phyloP scores from a whole-genome alignment of 352 stramenopile species.

The Phytopythium vexans region DNA sequence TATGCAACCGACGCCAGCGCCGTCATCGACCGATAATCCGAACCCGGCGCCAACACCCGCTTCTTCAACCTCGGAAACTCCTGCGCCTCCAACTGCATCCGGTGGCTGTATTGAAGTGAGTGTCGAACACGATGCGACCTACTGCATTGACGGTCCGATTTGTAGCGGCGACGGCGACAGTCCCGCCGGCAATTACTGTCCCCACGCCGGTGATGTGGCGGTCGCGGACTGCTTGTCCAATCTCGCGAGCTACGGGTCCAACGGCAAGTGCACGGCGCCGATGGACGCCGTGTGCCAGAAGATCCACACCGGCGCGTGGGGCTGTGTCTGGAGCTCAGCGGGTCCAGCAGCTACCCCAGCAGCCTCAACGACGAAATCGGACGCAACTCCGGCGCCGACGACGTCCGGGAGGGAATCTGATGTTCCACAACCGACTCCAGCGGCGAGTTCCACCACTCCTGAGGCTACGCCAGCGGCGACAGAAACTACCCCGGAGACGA shows the following conservation, averaged over 20 bases:
- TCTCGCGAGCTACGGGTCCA: slow-evolving; percentile 37
- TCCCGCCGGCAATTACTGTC: slow-evolving; percentile 37
- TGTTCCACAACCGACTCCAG: too few relatives aligned
- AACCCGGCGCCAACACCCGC: neutral
- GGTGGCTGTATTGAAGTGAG: slow-evolving; percentile 36
- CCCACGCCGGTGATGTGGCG: slow-evolving; percentile 43
- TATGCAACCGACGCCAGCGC: too few relatives aligned
- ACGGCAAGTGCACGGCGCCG: slow-evolving; percentile 40
- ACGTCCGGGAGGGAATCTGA: too few relatives aligned
- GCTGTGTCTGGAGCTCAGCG: slow-evolving; percentile 35
- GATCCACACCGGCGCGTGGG: slow-evolving; percentile 51
- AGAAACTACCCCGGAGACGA: too few relatives aligned
- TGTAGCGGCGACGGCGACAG: slow-evolving; percentile 38
- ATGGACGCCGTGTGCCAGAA: slow-evolving; percentile 38
- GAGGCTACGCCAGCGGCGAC: too few relatives aligned
- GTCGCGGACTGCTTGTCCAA: slow-evolving; percentile 40
- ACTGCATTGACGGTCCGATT: slow-evolving; percentile 43
- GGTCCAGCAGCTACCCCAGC: slow-evolving; percentile 8
- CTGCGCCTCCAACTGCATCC: neutral
- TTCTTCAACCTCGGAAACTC: neutral
- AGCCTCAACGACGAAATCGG: slow-evolving; percentile 3
- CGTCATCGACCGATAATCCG: too few relatives aligned
- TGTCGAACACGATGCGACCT: slow-evolving; percentile 61
- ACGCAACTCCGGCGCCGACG: too few relatives aligned
- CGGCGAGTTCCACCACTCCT: too few relatives aligned